Conservation (phyloP, 2,329 filamentous ascomycete genomes). For the Onygenales sp. region DNA sequence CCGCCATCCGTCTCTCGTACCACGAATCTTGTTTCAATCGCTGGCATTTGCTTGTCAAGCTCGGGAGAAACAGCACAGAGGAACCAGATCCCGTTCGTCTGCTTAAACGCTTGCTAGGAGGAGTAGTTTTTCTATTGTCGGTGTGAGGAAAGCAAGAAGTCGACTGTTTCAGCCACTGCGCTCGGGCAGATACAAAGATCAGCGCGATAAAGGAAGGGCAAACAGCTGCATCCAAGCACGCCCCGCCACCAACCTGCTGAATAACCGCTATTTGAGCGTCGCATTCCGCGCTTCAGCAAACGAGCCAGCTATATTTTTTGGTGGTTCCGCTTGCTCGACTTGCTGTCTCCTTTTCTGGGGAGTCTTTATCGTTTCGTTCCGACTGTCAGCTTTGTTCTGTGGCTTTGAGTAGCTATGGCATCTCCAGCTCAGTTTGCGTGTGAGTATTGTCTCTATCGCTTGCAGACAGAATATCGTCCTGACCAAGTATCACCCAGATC, state of each 20-base stretch:
- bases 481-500: conserved; percentile 43
- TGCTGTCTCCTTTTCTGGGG: not conserved
- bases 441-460: conserved; percentile 29
- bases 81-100: not conserved
- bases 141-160: not conserved
- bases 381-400: conserved; percentile 40
- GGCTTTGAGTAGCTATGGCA: conserved; percentile 91
- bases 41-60: conserved; percentile 45
- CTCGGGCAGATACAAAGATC: not conserved
- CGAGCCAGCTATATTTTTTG: not conserved
- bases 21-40: conserved; percentile 14
- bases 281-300: not conserved
- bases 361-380: not conserved
- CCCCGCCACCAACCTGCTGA: not conserved
- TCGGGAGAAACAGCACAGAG: conserved; percentile 3
- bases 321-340: not conserved
- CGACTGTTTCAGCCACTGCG: not conserved
- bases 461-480: conserved; percentile 6
- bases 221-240: not conserved
- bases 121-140: not conserved
- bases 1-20: conserved; percentile 10
- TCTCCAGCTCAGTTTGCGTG: conserved; percentile 88
- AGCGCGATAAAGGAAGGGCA: not conserved
- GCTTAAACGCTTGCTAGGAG: not conserved
- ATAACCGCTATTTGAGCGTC: not conserved